phyloP scores from a whole-genome alignment of 2,329 filamentous ascomycete genomes.

The Colletotrichum sp. region DNA sequence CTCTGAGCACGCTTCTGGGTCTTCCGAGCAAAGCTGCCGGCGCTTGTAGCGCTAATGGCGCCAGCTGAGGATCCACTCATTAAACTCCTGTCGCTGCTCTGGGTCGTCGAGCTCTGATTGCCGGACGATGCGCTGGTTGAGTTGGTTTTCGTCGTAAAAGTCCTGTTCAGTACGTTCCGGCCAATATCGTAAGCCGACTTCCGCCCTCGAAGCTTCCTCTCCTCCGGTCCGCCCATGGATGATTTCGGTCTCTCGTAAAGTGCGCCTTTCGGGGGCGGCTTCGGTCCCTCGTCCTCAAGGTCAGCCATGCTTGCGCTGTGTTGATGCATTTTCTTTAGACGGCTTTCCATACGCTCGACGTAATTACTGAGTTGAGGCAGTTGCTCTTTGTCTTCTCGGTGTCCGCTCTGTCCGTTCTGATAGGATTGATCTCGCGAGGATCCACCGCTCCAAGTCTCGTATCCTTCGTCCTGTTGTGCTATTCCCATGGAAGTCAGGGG shows the following conservation, averaged over 20 bases:
- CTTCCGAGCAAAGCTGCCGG: slow-evolving; percentile 87
- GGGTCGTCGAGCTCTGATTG: slow-evolving; percentile 75
- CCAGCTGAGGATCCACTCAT: slow-evolving; percentile 95
- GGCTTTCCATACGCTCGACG: slow-evolving; percentile 89
- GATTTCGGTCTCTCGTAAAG: slow-evolving; percentile 63
- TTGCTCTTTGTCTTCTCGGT: slow-evolving; percentile 54
- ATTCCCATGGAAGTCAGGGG: slow-evolving; percentile 80
- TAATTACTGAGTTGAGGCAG: slow-evolving; percentile 83
- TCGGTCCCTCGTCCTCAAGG: slow-evolving; percentile 57
- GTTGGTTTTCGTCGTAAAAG: slow-evolving; percentile 87
- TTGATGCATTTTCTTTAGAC: slow-evolving; percentile 74
- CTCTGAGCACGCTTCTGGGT: slow-evolving; percentile 69
- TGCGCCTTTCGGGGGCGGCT: slow-evolving; percentile 65
- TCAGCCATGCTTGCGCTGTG: slow-evolving; percentile 55
- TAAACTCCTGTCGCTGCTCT: slow-evolving; percentile 81
- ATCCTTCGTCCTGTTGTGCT: slow-evolving; percentile 64
- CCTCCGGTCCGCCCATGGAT: slow-evolving; percentile 52
- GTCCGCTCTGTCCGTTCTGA: slow-evolving; percentile 42
- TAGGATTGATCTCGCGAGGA: slow-evolving; percentile 55
- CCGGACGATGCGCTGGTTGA: slow-evolving; percentile 79
- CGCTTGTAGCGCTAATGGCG: slow-evolving; percentile 92
- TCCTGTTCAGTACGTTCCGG: slow-evolving; percentile 73
- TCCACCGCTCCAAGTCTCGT: slow-evolving; percentile 62
- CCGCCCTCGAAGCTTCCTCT: slow-evolving; percentile 61
- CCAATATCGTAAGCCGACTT: slow-evolving; percentile 83